A percentile compares a stretch with the other conserved stretches of the same genome.
Evolutionary conservation across 148 eudicot genomes (phyloP).

Genomic region (Salicornia ramosissima): DNA sequence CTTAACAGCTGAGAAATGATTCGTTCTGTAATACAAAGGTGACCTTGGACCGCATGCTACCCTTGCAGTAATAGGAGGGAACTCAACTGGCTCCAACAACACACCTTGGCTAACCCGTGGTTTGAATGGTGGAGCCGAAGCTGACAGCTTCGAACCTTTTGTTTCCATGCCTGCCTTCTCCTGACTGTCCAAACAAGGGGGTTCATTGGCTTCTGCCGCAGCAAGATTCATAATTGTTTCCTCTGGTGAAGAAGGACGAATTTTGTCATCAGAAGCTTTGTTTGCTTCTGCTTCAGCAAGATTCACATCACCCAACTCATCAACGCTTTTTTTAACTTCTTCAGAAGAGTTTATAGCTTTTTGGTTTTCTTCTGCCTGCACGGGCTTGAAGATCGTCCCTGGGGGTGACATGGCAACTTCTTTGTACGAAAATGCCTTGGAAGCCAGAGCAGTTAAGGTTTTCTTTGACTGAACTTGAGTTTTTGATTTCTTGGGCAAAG

Average conservation of each 20-base stretch:
- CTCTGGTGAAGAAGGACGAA: slow-evolving; percentile 7
- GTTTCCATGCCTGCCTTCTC: slow-evolving; percentile 53
- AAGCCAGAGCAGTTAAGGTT: slow-evolving; percentile 49
- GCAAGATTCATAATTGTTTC: slow-evolving; percentile 22
- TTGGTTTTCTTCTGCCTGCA: slow-evolving; percentile 32
- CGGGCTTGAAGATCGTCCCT: slow-evolving; percentile 82
- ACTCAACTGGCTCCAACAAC: slow-evolving; percentile 61
- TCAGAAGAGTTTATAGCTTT: slow-evolving; percentile 27
- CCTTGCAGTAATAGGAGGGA: slow-evolving; percentile 79
- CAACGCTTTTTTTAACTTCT: slow-evolving; percentile 21
- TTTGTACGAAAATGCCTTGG: slow-evolving; percentile 89
- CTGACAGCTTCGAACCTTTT: slow-evolving; percentile 90
- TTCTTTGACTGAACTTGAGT: slow-evolving; percentile 36
- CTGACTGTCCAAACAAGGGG: slow-evolving; percentile 26
- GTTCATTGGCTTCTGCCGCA: slow-evolving; percentile 44
- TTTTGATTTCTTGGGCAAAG: slow-evolving; percentile 42
- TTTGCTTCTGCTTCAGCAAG: slow-evolving; percentile 33
- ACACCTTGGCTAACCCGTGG: slow-evolving; percentile 71
- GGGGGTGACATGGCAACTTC: slow-evolving; percentile 95
- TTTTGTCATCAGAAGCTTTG: slow-evolving; percentile 22
- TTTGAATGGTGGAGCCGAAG: slow-evolving; percentile 75
- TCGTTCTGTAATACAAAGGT: slow-evolving; percentile 56
- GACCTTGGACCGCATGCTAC: slow-evolving; percentile 95
- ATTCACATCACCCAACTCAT: slow-evolving; percentile 28
- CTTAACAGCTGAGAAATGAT: slow-evolving; percentile 44